These are phyloP conservation scores for Mycena venus DNA, from an alignment of 768 basidiomycete species.

Conservation along the genomic window DNA sequence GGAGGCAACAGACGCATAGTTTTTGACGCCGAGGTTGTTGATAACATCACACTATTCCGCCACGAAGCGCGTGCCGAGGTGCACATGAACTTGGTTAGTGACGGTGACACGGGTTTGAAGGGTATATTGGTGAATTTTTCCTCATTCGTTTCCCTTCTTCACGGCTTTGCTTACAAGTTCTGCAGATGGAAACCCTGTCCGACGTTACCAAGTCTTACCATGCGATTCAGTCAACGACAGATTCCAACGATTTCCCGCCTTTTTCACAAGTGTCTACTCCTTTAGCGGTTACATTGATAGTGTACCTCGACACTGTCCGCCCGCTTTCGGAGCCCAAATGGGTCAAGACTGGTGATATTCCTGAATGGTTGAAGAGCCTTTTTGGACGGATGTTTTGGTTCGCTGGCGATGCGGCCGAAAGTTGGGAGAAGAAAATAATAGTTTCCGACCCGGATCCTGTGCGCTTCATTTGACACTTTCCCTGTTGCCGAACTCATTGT, in stretches of 20 bases:
- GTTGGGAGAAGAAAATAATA: conserved; percentile 95
- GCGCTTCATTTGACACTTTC: conserved; percentile 45
- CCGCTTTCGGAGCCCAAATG: conserved; percentile 97
- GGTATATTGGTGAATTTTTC: conserved; percentile 78
- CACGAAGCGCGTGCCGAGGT: conserved; percentile 91
- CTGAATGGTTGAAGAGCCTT: conserved; percentile 93
- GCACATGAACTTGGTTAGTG: conserved; percentile 68
- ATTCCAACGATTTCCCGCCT: conserved; percentile 71
- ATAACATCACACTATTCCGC: conserved; percentile 84
- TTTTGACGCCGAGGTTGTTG: conserved; percentile 89
- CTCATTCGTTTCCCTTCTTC: conserved; percentile 1
- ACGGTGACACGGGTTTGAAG: conserved; percentile 69
- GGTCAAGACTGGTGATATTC: conserved; percentile 95
- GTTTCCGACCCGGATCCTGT: conserved; percentile 97
- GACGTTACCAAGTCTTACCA: conserved; percentile 69
- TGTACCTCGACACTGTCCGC: conserved; percentile 87
- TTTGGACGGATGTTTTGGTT: conserved; percentile 92
- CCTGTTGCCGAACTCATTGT: background rate
- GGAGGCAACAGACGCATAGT: conserved; percentile 89
- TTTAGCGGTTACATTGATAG: conserved; percentile 71
- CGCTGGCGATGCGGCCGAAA: conserved; percentile 84
- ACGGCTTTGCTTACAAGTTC: conserved; percentile 28
- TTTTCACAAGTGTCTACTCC: conserved; percentile 71
- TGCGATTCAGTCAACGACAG: conserved; percentile 63
- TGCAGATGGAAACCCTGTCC: conserved; percentile 69